Percentiles rank a stretch among this genome's conserved stretches.
These are phyloP conservation scores for Hamamelis virginiana DNA, from an alignment of 164 flowering plant genomes.

Conservation along the genomic window DNA sequence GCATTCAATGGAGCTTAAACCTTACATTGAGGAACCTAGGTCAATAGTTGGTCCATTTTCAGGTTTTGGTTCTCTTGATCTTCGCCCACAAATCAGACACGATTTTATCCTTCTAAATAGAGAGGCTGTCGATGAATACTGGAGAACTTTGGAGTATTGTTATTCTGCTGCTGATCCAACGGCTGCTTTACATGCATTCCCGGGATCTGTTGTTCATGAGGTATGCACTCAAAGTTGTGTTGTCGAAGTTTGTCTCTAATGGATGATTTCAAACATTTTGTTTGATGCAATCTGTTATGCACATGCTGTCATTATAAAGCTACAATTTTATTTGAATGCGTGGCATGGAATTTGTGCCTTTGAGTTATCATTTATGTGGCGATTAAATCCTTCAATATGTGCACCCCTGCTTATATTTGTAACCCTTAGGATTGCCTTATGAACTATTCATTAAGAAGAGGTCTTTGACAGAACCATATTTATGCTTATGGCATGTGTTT, in stretches of 20 bases:
- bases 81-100: slow-evolving; percentile 78
- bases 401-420: background rate
- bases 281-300: background rate
- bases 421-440: background rate
- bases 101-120: slow-evolving; percentile 68
- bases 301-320: background rate
- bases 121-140: slow-evolving; percentile 80
- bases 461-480: background rate
- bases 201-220: slow-evolving; percentile 91
- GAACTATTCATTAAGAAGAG: background rate
- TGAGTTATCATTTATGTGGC: background rate
- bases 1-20: slow-evolving; percentile 86
- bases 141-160: slow-evolving; percentile 88
- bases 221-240: slow-evolving; percentile 29
- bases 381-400: background rate
- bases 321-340: too few species aligned
- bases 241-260: background rate
- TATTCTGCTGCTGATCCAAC: slow-evolving; percentile 75
- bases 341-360: too few species aligned
- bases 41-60: slow-evolving; percentile 35
- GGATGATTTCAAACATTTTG: background rate
- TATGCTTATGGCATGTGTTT: too few species aligned
- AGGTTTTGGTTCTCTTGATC: slow-evolving; percentile 44
- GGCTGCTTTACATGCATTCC: slow-evolving; percentile 81
- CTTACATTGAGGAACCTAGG: slow-evolving; percentile 89